Percentiles rank a stretch among this genome's conserved stretches.
Conservation (phyloP, 305 asterid species). For the Fraxinus floribunda region DNA sequence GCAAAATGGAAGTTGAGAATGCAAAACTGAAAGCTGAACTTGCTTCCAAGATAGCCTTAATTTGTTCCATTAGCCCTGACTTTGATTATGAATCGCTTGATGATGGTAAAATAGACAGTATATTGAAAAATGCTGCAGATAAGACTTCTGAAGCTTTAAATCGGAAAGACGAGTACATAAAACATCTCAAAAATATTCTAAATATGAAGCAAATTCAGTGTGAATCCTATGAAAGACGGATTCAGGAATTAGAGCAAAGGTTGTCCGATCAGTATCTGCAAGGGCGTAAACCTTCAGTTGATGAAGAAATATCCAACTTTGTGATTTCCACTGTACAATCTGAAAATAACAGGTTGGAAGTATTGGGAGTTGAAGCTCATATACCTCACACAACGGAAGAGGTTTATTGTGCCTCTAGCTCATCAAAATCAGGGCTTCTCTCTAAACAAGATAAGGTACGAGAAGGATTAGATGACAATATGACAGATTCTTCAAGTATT, state of each 20-base stretch:
- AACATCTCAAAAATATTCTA: conserved; percentile 70
- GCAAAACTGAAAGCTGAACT: conserved; percentile 94
- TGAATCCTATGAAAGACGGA: conserved; percentile 84
- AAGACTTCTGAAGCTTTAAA: conserved; percentile 81
- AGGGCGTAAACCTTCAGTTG: conserved; percentile 41
- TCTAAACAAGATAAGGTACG: conserved; percentile 51
- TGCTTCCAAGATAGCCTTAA: conserved; percentile 90
- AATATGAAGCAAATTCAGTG: conserved; percentile 75
- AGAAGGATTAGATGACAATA: conserved; percentile 69
- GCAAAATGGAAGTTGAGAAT: conserved; percentile 95
- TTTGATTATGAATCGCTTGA: conserved; percentile 66
- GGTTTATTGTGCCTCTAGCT: conserved; percentile 54
- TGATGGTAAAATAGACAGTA: conserved; percentile 55
- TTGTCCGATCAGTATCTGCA: conserved; percentile 64
- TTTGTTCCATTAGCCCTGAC: conserved; percentile 66
- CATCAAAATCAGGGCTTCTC: conserved; percentile 43
- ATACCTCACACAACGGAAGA: conserved; percentile 58
- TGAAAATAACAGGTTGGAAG: conserved; percentile 56
- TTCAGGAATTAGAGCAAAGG: conserved; percentile 87
- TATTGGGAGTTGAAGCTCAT: conserved; percentile 50
- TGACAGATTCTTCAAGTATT: conserved; percentile 75
- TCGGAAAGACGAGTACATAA: conserved; percentile 71
- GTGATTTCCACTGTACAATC: conserved; percentile 43
- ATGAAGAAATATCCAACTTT: conserved; percentile 41
- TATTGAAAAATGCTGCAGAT: conserved; percentile 68